A percentile compares a stretch with the other conserved stretches of the same genome.
Evolutionary conservation across 768 basidiomycete species (phyloP).

Genomic region (Leccinum variicolor): DNA sequence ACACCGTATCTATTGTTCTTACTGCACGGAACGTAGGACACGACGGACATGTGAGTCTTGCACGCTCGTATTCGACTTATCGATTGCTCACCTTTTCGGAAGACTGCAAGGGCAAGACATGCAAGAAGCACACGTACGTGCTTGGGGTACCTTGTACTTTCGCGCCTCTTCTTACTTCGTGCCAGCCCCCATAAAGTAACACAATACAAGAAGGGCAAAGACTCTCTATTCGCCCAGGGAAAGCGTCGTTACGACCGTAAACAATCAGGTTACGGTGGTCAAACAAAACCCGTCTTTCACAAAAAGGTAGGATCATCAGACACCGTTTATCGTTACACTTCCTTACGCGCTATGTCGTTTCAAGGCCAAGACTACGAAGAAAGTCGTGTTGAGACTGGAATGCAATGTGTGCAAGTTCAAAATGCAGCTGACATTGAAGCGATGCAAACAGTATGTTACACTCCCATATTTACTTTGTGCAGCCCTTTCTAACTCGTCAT

Average conservation of each 20-base stretch:
- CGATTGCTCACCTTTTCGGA: constrained; percentile 9
- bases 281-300: constrained; percentile 99
- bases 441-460: constrained; percentile 93
- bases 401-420: constrained; percentile 99
- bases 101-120: constrained; percentile 96
- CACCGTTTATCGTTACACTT: neutral
- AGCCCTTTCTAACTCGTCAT: neutral
- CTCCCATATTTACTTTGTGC: neutral
- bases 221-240: constrained; percentile 96
- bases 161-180: neutral
- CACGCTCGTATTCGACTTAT: neutral
- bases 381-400: constrained; percentile 96
- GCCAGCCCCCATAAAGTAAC: constrained; percentile 98
- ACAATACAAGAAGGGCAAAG: constrained; percentile 99
- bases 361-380: constrained; percentile 98
- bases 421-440: constrained; percentile 94
- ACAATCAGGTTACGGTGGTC: constrained; percentile 98
- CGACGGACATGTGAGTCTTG: constrained; percentile 86
- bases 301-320: constrained; percentile 65
- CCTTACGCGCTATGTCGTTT: neutral
- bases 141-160: neutral
- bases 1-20: constrained; percentile 11
- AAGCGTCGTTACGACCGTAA: constrained; percentile 99
- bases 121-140: constrained; percentile 95
- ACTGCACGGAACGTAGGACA: constrained; percentile 51